Evolutionary conservation across 805 yeast species (phyloP).

Genomic region (Metschnikowia gruessii): DNA sequence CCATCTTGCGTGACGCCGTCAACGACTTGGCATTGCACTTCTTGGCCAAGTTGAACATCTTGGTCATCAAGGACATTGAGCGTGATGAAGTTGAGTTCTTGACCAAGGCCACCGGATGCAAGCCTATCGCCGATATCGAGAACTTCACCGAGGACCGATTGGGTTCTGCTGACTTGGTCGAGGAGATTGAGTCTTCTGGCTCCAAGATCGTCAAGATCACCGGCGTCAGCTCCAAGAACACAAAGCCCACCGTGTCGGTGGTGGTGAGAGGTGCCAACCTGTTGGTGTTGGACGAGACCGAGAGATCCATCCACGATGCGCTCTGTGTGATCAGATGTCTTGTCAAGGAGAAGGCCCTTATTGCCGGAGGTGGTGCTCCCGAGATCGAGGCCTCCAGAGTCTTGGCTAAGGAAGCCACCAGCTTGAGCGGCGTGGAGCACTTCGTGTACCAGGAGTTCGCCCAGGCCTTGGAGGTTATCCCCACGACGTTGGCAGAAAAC

Average conservation of each 20-base stretch:
- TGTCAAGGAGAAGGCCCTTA: slow-evolving; percentile 81
- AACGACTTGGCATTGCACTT: slow-evolving; percentile 94
- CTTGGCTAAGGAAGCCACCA: slow-evolving; percentile 65
- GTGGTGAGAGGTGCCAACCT: slow-evolving; percentile 93
- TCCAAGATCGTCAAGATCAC: slow-evolving; percentile 86
- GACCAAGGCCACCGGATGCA: slow-evolving; percentile 81
- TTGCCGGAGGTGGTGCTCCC: slow-evolving; percentile 99
- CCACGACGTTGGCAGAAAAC: slow-evolving; percentile 91
- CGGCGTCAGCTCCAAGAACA: slow-evolving; percentile 58
- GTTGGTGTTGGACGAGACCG: slow-evolving; percentile 91
- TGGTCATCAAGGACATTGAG: slow-evolving; percentile 94
- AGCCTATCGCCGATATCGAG: slow-evolving; percentile 94
- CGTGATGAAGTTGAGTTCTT: slow-evolving; percentile 95
- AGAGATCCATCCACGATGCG: slow-evolving; percentile 96
- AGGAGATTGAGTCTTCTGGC: slow-evolving; percentile 86
- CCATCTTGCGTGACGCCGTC: slow-evolving; percentile 92
- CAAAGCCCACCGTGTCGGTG: slow-evolving; percentile 75
- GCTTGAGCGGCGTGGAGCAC: slow-evolving; percentile 81
- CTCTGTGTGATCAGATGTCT: slow-evolving; percentile 88
- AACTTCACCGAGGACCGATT: slow-evolving; percentile 89
- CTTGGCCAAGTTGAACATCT: slow-evolving; percentile 83
- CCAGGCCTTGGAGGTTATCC: slow-evolving; percentile 86
- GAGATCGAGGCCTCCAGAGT: slow-evolving; percentile 85
- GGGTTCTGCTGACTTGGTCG: slow-evolving; percentile 88
- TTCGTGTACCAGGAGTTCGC: slow-evolving; percentile 92